Base-by-base conservation (phyloP, 148 eudicot genomes). In the Drosera capensis region DNA sequence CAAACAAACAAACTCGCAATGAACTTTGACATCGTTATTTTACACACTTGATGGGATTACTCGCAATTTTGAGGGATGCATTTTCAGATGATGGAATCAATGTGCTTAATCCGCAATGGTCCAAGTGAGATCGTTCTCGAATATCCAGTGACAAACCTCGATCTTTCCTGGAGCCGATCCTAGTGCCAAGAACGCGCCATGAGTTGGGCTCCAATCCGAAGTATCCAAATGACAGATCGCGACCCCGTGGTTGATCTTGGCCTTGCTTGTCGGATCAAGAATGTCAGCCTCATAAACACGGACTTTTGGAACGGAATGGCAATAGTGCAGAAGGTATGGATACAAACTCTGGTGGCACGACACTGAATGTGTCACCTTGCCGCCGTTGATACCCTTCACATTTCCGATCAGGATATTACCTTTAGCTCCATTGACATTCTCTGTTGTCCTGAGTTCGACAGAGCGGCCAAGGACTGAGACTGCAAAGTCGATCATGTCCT, bases 211-310 rank as follows among this genome's bases (percentile, higher is more conserved):
- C 94, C 94, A 83, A 0, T 68, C 38, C 8, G 94, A 79, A 5
- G 87, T 83, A 41, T 83, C 87, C 31, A 83, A 1, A 22, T 83
- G 94, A 65, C 87, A 83, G 8, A 83, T 79, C 35, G 94, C 83
- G 1, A 79, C 70, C 5, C 94, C 94, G 14, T 73, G 81, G 64
- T 83, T 83, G 40, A 83, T 71, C 54, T 75, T 82, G 21, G 58
- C 25, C 56, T 67, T 68, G 2, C 74, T 45, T 14, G 64, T 44
- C 47, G 74, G 64, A 14, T 83, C 84, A 43, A 77, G 47, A 9
- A 85, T 62, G 71, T 80, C 95, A 35, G 82, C 95, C 64, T 77
- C 78, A 59, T 85, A 85, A n/a, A 85, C 95, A 59, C 86, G 75
- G 23, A 85, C 92, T 40, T 74, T 74, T 0, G 95, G 95, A 20